A percentile compares a stretch with the other conserved stretches of the same genome.
Conservation (phyloP, 176 grass and related monocot genomes). For the Musa beccarii region DNA sequence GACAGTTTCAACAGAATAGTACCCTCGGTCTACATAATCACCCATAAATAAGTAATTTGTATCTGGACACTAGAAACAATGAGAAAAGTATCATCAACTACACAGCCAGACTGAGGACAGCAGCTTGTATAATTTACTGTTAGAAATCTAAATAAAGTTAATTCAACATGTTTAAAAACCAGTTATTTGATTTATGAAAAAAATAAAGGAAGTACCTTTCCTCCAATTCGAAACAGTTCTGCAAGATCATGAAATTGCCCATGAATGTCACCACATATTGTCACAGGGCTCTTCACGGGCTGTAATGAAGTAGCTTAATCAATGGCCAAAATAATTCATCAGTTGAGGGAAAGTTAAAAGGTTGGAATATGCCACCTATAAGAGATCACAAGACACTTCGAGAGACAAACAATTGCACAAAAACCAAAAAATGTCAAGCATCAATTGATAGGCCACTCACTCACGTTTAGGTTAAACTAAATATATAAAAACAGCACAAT, state of each 20-base stretch:
- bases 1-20: constrained; percentile 95
- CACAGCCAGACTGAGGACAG: no score
- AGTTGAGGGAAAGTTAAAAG: not conserved
- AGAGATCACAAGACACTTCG: no score
- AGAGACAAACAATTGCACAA: no score
- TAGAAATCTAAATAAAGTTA: not conserved
- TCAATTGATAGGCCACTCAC: no score
- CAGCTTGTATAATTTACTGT: not conserved
- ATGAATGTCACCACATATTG: constrained; percentile 96
- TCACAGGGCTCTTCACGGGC: constrained; percentile 96
- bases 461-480: no score
- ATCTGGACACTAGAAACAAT: constrained; percentile 64
- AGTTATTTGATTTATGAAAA: not conserved
- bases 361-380: not conserved
- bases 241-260: constrained; percentile 96
- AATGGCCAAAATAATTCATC: not conserved
- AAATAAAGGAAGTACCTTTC: constrained; percentile 45
- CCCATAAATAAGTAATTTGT: constrained; percentile 99
- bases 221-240: constrained; percentile 88
- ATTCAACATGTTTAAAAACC: constrained; percentile 1
- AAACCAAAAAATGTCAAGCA: no score
- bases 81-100: constrained; percentile 16
- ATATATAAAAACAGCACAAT: no score
- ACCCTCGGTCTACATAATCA: constrained; percentile 94
- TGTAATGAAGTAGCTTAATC: constrained; percentile 25